Evolutionary conservation across 306 rosid genomes (phyloP), one percentile per base, ranked within the genome.

Genomic region (Argentina anserina): DNA sequence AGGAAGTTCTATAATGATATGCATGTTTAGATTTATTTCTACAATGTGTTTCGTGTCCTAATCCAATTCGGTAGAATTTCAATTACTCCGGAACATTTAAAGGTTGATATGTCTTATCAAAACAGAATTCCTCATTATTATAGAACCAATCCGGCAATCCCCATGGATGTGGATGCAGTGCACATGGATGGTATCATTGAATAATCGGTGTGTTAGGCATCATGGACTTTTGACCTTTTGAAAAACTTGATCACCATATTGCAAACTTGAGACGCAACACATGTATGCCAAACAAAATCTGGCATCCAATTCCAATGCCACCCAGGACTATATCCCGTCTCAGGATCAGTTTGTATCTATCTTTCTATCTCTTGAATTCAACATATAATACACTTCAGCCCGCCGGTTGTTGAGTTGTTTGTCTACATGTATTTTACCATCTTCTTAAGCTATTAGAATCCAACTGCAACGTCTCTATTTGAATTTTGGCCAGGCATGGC

Each of bases 181-280:
- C 65, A 71, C 52, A 71, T 71, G 66, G 55, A 71, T 71, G 66
- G 55, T 40, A 37, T 71, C 40, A 26, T 56, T 56, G 55, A 71
- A 26, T 26, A 56, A 56, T 41, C 67, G 25, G 65, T 3, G 12
- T 0, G 20, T 17, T 0, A 9, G 28, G 33, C 14, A 56, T 56
- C 66, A 40, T 39, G n/a, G 25, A 71, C 55, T 26, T 29, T 28
- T 9, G 41, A 56, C 41, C 15, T 6, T 6, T 20, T 6, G 18
- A 12, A 3, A 31, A 20, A 21, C 39, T 34, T 69, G 21, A 37
- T n/a, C n/a, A 37, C 18, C 31, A 37, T 37, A 37, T 21, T 64
- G 37, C 67, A 45, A 2, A 13, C 28, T 56, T 17, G 29, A 10
- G 31, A 55, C 31, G 67, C 67, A 71, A 56, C 42, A 40, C 18